Evolutionary conservation across 306 rosid genomes (phyloP), one percentile per base, ranked within the genome.

Genomic region (Mimosa bimucronata): DNA sequence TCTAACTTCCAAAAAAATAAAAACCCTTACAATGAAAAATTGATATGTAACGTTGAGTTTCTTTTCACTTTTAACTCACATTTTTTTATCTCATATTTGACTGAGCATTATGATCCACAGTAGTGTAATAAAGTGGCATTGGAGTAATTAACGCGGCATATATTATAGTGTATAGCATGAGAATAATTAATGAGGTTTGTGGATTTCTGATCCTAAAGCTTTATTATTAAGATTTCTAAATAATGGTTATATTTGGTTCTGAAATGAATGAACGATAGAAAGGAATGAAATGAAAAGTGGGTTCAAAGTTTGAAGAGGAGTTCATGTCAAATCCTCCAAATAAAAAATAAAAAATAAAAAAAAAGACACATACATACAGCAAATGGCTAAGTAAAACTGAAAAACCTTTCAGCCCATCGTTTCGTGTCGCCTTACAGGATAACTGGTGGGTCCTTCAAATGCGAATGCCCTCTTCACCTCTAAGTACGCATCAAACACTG

Each of bases 381-480:
- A 83, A 83, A 64, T 72, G 77, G 90, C 87, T 85, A 73, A 85
- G 90, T 89, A 85, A 80, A 58, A 58, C 65, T 58, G 0, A 25
- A 58, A 82, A 85, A 85, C 83, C 90, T 91, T 92, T 89, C 89
- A 91, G 87, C 91, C 95, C 97, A 95, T 93, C 90, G 87, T 81
- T 86, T 89, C 94, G 30, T 92, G 98, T 90, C 88, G 8, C 91
- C 80, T 12, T 34, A 86, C 74, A 52, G 80, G 88, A 77, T 57
- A 80, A 60, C 83, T 73, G 11, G 97, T 88, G 90, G 96, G 92
- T 55, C 78, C 95, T 76, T 53, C 11, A 76, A 53, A 82, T 57
- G 89, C 88, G 81, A 91, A 85, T 83, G 89, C 86, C 79, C 88
- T 81, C 94, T 91, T 87, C 88, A 86, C 92, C 94, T 91, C 90